These are phyloP conservation scores for Sclerotinia sclerotiorum DNA, from an alignment of 2,329 filamentous ascomycete genomes.

Conservation along the genomic window DNA sequence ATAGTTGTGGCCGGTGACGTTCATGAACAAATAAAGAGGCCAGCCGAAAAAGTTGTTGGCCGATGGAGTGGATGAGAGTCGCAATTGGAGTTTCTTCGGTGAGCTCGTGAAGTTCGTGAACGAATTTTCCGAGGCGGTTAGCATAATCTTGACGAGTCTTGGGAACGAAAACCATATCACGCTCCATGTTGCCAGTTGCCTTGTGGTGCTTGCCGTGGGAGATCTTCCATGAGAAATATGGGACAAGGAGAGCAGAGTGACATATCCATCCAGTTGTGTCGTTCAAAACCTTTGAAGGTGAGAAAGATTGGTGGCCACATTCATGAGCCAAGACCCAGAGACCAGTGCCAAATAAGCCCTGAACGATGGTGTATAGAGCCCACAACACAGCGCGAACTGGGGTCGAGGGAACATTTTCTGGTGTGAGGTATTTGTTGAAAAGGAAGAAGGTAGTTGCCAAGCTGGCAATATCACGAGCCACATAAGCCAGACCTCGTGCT, in stretches of 20 bases:
- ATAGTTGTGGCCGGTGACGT: constrained; percentile 94
- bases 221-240: constrained; percentile 99
- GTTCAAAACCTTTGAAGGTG: constrained; percentile 85
- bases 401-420: constrained; percentile 73
- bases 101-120: constrained; percentile 83
- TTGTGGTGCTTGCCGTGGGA: constrained; percentile 99
- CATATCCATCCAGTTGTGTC: constrained; percentile 89
- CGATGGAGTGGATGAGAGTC: constrained; percentile 71
- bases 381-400: constrained; percentile 64
- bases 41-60: constrained; percentile 89
- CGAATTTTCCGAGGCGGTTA: constrained; percentile 67
- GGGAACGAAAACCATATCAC: constrained; percentile 99
- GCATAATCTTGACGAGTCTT: constrained; percentile 84
- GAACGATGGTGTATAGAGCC: constrained; percentile 67
- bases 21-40: constrained; percentile 86
- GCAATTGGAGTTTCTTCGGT: constrained; percentile 91
- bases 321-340: constrained; percentile 97
- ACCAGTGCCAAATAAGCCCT: constrained; percentile 91
- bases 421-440: constrained; percentile 87
- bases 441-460: constrained; percentile 78
- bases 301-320: constrained; percentile 97
- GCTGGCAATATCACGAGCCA: constrained; percentile 73
- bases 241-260: constrained; percentile 85
- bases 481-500: constrained; percentile 73
- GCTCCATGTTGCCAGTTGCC: constrained; percentile 93